Base-by-base conservation (phyloP, 768 basidiomycete species). In the Mrakia blollopis region DNA sequence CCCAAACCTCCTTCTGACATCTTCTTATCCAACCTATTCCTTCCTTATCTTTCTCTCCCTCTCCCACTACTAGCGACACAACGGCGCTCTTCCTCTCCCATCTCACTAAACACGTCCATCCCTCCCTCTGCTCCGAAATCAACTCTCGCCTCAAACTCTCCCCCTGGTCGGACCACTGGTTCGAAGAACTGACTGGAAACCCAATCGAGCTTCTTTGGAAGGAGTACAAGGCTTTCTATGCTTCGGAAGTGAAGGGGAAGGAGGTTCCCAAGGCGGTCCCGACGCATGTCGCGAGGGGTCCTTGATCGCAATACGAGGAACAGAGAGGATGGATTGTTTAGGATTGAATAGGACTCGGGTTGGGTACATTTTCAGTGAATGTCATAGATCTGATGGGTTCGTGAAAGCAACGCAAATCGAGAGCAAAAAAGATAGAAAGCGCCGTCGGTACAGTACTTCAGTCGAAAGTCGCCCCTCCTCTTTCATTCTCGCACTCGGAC, bases 211-310 rank as follows among this genome's bases (percentile, higher is more conserved):
- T 25, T 1, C 69, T 70, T 3, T 70, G 69, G 69, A 25, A 16
- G 41, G 69, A 70, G 69, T 70, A 70, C 69, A 70, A 70, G 50
- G 69, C 69, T 16, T 70, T 70, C 69, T 70, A 70, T 41, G 69
- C 62, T 21, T 2, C 35, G 62, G 30, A 10, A 13, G 30, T 32
- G 3, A 16, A 37, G 21, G 62, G 62, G 3, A 32, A 7, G 9
- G 28, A 32, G 35, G 35, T 32, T 2, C 62, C 62, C 32, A 30
- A 63, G 62, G 62, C 62, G 1, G 35, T 32, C 10, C 62, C 62
- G 62, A 63, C 62, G 32, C 62, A 63, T 32, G n/a, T 37, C 8
- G 62, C 35, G 30, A 63, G 8, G 30, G 47, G 13, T 21, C 47
- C 47, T 18, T 50, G 47, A 50, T n/a, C n/a, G n/a, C n/a, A n/a